These are phyloP conservation scores for Suillus hirtellus DNA, from an alignment of 768 basidiomycete species.

Conservation along the genomic window DNA sequence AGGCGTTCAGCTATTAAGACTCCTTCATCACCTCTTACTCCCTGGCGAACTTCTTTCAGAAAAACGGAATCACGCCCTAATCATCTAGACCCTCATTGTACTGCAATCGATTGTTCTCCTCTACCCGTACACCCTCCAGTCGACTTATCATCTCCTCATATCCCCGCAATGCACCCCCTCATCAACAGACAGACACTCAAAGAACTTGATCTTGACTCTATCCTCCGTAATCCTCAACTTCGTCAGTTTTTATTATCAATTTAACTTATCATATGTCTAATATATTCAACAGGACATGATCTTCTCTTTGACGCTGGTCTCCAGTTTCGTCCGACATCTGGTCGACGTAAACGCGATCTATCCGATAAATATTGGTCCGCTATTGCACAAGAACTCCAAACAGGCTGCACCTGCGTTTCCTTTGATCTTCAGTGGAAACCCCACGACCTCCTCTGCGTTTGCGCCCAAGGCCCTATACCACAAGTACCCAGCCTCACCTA, in stretches of 20 bases:
- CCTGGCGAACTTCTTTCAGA: conserved; percentile 31
- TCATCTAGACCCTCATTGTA: conserved; percentile 27
- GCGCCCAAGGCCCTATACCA: conserved; percentile 44
- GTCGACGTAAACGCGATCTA: conserved; percentile 67
- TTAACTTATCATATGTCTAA: conserved; percentile 5
- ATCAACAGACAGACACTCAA: conserved; percentile 83
- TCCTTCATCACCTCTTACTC: conserved; percentile 24
- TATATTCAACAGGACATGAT: conserved; percentile 66
- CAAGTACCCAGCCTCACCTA: conserved; percentile 44
- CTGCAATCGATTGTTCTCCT: conserved; percentile 20
- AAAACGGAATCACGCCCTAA: conserved; percentile 6
- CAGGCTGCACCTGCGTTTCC: conserved; percentile 83
- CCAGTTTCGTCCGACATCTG: conserved; percentile 78
- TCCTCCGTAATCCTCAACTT: conserved; percentile 87
- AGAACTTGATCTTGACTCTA: conserved; percentile 82
- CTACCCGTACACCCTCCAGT: conserved; percentile 33
- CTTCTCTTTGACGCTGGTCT: conserved; percentile 84
- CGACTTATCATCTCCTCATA: conserved; percentile 49
- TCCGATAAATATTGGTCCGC: conserved; percentile 87
- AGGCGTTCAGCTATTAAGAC: conserved; percentile 18
- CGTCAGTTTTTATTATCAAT: conserved; percentile 52
- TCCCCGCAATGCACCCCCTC: conserved; percentile 70
- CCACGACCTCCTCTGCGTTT: conserved; percentile 56
- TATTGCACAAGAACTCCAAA: conserved; percentile 72
- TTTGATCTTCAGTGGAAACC: conserved; percentile 62